Base-by-base conservation (phyloP, 345 rosid species). In the Jatropha curcas region DNA sequence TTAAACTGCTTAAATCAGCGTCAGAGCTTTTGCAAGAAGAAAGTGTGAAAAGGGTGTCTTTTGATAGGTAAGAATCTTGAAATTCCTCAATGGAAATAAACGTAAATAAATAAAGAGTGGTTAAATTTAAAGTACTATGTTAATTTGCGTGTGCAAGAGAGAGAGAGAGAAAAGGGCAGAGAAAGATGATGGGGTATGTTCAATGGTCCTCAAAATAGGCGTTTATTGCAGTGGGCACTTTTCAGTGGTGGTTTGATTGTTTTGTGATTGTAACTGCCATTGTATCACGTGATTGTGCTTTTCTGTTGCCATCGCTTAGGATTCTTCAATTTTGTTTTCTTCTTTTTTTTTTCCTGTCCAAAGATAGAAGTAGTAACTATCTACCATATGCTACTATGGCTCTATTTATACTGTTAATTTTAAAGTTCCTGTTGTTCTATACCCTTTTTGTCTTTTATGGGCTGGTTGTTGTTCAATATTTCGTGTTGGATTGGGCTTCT, bases 271-370 rank as follows among this genome's bases (percentile, higher is more conserved):
- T 51, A 77, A 84, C 80, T 73, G 81, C 65, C 72, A 51, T 65
- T 46, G 31, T 46, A 65, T 81, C 88, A 87, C 84, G 86, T 83
- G 84, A 83, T 67, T 39, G 39, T 82, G 83, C 80, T 70, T 68
- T 73, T 68, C 66, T 51, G 33, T 74, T 71, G 68, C 75, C 70
- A 56, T 59, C 76, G 30, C 67, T 65, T 35, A 28, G 50, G 57
- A 56, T 73, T 81, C 69, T 79, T 63, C 61, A 34, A 4, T 33
- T 51, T 56, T 51, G 56, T 73, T 65, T 61, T 59, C 43, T 46
- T 56, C 48, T 11, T 10, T 68, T 60, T 39, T 68, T 73, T 55
- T 33, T 68, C 39, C 66, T 50, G 60, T 34, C 33, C 35, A 67
- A 64, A 67, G 30, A 33, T 60, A 41, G 55, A 14, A n/a, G 67